Evolutionary conservation across 352 stramenopile species (phyloP), one percentile per base, ranked within the genome.

Genomic region (Phytophthora pseudosyringae): DNA sequence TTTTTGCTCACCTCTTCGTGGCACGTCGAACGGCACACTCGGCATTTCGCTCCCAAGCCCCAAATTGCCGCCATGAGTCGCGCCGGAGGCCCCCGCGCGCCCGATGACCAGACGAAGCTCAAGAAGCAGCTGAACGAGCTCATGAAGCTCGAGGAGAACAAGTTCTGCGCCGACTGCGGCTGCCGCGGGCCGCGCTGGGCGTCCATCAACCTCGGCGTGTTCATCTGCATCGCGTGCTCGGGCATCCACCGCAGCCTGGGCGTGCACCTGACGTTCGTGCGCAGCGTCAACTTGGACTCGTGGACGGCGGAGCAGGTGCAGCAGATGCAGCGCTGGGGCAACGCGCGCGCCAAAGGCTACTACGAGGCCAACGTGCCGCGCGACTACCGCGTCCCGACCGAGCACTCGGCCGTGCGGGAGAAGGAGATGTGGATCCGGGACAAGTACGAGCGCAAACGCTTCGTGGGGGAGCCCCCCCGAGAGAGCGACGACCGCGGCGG

Each of bases 191-290:
- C 94, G 28, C 91, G 90, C 49, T 98, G 95, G 95, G 93, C 92
- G 31, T 97, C 87, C 28, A 96, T 98, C 63, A 98, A 97, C 76
- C 73, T 98, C 15, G 95, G 95, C 29, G 91, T 98, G 18, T 98
- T 98, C 73, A 94, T 98, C 62, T 98, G 95, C 78, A 97, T 98
- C 66, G 82, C 90, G 46, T 98, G 95, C 75, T 95, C 91, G 13
- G 94, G 93, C 29, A 96, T 98, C 68, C 95, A 98, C 68, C 89
- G 95, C 57, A 95, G 86, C 44, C 78, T 98, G 49, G 95, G 95
- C 54, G 90, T 98, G 29, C 94, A 98, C 70, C 66, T 98, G 33
- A 97, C 90, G 15, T 97, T 98, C 59, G 95, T 98, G 59, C 88
- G 94, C 28, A 97, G 86, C 32, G 88, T 96, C 13, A 97, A 97